Conservation (phyloP, 2,329 filamentous ascomycete genomes). For the Sporothrix globosa region DNA sequence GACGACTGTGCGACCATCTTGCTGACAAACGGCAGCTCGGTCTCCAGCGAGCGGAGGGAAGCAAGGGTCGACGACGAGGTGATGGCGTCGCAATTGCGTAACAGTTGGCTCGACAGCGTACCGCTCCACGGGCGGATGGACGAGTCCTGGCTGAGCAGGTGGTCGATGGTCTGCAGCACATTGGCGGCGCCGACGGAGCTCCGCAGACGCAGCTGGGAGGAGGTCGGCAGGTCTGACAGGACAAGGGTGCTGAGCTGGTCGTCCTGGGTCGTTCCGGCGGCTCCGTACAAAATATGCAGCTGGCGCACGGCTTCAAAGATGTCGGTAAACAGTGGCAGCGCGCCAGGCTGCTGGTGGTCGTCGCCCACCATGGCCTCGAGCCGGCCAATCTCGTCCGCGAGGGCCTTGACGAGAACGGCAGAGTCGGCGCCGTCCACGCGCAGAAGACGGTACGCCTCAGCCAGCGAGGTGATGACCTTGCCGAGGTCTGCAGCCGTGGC, state of each 20-base stretch:
- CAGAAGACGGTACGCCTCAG: constrained; percentile 60
- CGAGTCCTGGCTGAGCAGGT: constrained; percentile 45
- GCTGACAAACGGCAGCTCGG: constrained; percentile 65
- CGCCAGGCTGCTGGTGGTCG: constrained; percentile 52
- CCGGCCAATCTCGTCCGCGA: constrained; percentile 56
- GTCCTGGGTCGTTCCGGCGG: constrained; percentile 3
- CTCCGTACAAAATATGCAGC: constrained; percentile 50
- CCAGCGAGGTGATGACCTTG: constrained; percentile 58
- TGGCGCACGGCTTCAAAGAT: constrained; percentile 64
- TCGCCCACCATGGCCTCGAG: constrained; percentile 54
- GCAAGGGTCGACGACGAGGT: constrained; percentile 59
- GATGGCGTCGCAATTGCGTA: constrained; percentile 58
- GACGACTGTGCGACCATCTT: constrained; percentile 57
- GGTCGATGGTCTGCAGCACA: constrained; percentile 54
- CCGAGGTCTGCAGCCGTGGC: constrained; percentile 57
- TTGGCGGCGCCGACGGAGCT: constrained; percentile 45
- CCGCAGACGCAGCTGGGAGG: constrained; percentile 50
- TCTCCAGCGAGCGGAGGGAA: constrained; percentile 65
- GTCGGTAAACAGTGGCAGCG: constrained; percentile 56
- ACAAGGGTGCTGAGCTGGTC: constrained; percentile 42
- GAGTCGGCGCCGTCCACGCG: constrained; percentile 44
- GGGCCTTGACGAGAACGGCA: constrained; percentile 53
- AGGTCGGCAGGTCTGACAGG: constrained; percentile 52
- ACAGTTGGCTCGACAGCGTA: constrained; percentile 54
- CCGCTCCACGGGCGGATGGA: constrained; percentile 52